These are phyloP conservation scores for Davidsoniella neocaledoniae DNA, from an alignment of 2,329 filamentous ascomycete species.

Conservation along the genomic window DNA sequence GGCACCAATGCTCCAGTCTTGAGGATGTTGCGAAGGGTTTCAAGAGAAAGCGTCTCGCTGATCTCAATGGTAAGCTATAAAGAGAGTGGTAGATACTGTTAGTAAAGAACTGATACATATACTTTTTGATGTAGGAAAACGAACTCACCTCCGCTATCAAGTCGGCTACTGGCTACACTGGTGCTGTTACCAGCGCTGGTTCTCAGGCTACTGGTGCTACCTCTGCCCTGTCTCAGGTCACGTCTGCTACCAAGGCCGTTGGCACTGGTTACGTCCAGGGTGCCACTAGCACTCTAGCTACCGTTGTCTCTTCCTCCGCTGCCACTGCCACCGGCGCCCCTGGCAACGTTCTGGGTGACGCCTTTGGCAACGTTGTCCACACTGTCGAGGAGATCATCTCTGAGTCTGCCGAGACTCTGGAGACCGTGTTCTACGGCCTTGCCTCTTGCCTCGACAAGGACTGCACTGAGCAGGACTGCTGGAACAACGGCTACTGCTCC, in stretches of 20 bases:
- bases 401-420: not conserved
- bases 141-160: constrained; percentile 26
- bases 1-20: constrained; percentile 51
- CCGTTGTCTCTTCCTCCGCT: not conserved
- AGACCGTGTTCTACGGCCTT: constrained; percentile 8
- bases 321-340: not conserved
- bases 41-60: constrained; percentile 68
- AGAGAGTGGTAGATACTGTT: not conserved
- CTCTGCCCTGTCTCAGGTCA: not conserved
- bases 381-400: constrained; percentile 4
- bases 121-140: not conserved
- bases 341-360: not conserved
- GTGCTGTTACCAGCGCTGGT: not conserved
- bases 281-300: not conserved
- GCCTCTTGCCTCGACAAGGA: constrained; percentile 4
- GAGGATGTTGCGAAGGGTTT: constrained; percentile 59
- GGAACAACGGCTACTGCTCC: constrained; percentile 2
- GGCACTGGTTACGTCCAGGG: not conserved
- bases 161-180: not conserved
- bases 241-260: not conserved
- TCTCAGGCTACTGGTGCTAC: not conserved
- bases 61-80: constrained; percentile 76
- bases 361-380: not conserved
- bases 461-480: constrained; percentile 7
- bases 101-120: not conserved